Evolutionary conservation across 78 protist genomes (phyloP).

Genomic region (Monosiga brevicollis): DNA sequence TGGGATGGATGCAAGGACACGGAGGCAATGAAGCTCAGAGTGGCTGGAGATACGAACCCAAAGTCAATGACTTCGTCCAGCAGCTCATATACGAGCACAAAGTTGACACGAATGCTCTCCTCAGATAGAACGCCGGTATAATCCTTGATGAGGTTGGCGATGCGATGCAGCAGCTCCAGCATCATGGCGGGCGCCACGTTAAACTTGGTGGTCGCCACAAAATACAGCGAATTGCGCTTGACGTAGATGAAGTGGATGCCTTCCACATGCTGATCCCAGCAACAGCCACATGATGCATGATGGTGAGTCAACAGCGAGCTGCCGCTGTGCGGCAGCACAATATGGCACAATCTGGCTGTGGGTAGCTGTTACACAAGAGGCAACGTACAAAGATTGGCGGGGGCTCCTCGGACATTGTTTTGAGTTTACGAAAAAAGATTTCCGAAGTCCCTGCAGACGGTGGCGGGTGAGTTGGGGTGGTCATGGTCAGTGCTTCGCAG

Average conservation of each 20-base stretch:
- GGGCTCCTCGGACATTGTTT: constrained; percentile 15
- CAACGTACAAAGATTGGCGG: constrained; percentile 42
- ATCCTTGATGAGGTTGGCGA: constrained; percentile 55
- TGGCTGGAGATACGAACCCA: constrained; percentile 11
- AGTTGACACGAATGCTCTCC: constrained; percentile 68
- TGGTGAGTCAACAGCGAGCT: neutral
- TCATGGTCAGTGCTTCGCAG: neutral
- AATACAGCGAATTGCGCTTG: constrained; percentile 46
- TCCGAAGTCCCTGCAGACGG: constrained; percentile 36
- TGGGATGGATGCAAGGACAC: neutral
- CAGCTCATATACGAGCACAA: constrained; percentile 79
- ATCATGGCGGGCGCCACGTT: constrained; percentile 65
- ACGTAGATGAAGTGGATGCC: constrained; percentile 56
- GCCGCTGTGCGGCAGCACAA: neutral
- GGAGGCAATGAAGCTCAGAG: too few species aligned
- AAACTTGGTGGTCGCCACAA: constrained; percentile 55
- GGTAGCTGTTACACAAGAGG: neutral
- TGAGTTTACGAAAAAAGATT: constrained; percentile 57
- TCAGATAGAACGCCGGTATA: constrained; percentile 62
- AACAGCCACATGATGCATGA: too few species aligned
- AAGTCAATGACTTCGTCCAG: constrained; percentile 81
- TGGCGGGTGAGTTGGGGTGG: constrained; percentile 20
- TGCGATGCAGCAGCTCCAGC: constrained; percentile 57
- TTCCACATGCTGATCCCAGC: constrained; percentile 14
- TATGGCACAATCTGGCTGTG: neutral